These are phyloP conservation scores for Garcia nutans DNA, from an alignment of 345 rosid species.

Conservation along the genomic window DNA sequence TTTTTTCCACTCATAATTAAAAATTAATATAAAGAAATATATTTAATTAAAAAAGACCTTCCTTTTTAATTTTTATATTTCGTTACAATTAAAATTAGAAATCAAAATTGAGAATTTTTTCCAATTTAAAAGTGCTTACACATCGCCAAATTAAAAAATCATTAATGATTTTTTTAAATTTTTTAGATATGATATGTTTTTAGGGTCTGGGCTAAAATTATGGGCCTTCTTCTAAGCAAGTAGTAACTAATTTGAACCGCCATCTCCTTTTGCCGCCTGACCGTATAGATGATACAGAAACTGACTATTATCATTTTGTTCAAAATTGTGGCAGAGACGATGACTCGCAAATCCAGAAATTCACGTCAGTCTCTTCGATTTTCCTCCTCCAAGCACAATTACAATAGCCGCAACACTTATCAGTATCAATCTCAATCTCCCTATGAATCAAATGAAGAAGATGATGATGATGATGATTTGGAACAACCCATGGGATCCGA, in stretches of 20 bases:
- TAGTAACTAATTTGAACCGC: neutral
- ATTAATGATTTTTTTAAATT: no score
- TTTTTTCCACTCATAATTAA: no score
- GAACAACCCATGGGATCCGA: neutral
- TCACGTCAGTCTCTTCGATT: neutral
- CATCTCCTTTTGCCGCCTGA: neutral
- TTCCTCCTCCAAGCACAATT: conserved; percentile 1
- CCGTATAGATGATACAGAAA: neutral
- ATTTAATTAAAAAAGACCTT: no score
- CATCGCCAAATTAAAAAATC: no score
- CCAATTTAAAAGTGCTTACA: no score
- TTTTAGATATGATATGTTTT: no score
- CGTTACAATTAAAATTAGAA: no score
- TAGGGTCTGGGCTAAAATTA: no score
- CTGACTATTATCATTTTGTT: neutral
- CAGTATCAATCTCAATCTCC: conserved; percentile 1
- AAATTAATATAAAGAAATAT: no score
- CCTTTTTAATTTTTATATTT: no score
- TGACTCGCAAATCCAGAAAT: conserved; percentile 4
- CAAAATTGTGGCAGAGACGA: neutral
- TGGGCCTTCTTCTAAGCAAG: no score
- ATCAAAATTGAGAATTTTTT: no score
- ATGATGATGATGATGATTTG: neutral
- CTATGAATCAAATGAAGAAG: conserved; percentile 1
- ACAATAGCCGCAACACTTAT: neutral